Evolutionary conservation across 2,329 filamentous ascomycete genomes (phyloP).

Genomic region (Phialocephala sp.): DNA sequence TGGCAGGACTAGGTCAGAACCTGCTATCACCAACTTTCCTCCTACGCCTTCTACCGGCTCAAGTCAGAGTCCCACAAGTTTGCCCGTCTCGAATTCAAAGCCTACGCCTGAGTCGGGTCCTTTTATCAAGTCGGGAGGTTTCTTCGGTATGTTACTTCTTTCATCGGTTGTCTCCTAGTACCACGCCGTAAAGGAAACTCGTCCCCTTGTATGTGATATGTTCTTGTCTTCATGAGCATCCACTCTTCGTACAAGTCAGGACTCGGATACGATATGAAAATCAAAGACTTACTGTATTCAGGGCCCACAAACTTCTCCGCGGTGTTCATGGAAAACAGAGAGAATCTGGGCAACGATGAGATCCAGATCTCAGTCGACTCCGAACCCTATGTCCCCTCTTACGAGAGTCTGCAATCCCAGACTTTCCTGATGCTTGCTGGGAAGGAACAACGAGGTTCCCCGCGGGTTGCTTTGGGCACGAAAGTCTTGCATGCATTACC

Average conservation of each 20-base stretch:
- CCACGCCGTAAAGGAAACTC: not conserved
- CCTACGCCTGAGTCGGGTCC: conserved; percentile 28
- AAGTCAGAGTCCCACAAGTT: conserved; percentile 1
- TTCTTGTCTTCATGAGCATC: not conserved
- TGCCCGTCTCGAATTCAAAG: conserved; percentile 11
- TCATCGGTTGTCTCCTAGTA: not conserved
- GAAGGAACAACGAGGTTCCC: conserved; percentile 30
- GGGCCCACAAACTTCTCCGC: conserved; percentile 43
- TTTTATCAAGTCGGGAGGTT: conserved; percentile 29
- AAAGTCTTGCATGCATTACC: conserved; percentile 38
- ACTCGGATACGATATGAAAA: not conserved
- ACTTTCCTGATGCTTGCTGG: conserved; percentile 39
- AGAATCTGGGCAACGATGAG: conserved; percentile 35
- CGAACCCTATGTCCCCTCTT: conserved; percentile 26
- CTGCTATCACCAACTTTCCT: conserved; percentile 11
- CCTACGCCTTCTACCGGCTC: conserved; percentile 23
- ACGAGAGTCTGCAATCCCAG: conserved; percentile 37
- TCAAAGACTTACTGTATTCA: conserved; percentile 20
- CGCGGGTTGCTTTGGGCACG: conserved; percentile 36
- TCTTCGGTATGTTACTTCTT: conserved; percentile 27
- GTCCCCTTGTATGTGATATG: not conserved
- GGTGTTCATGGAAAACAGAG: conserved; percentile 40
- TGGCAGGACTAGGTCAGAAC: conserved; percentile 19
- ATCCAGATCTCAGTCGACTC: conserved; percentile 38
- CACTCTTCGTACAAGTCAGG: not conserved